phyloP scores from a whole-genome alignment of 2,329 filamentous ascomycete genomes.

The Sclerotinia minor region DNA sequence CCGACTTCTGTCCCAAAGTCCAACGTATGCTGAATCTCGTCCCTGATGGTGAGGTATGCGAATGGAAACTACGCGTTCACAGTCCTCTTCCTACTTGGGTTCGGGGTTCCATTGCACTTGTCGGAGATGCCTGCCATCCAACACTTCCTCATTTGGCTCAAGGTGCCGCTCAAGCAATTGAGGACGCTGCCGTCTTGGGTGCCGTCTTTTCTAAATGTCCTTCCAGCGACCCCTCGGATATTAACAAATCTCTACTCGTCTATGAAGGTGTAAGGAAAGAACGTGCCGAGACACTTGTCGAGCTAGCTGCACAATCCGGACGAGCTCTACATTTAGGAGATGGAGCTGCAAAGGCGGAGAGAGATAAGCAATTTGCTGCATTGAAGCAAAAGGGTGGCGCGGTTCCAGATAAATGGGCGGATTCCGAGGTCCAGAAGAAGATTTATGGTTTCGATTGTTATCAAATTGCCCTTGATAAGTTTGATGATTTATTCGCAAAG shows the following conservation, averaged over 20 bases:
- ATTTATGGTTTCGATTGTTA: constrained; percentile 49
- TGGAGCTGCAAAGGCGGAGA: constrained; percentile 58
- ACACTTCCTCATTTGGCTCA: constrained; percentile 68
- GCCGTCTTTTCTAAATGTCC: constrained; percentile 50
- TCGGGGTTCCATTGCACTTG: constrained; percentile 54
- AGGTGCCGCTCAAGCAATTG: constrained; percentile 67
- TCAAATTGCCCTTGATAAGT: constrained; percentile 23
- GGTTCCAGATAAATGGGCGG: constrained; percentile 69
- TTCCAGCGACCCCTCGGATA: constrained; percentile 42
- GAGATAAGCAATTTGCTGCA: constrained; percentile 56
- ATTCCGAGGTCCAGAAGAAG: constrained; percentile 66
- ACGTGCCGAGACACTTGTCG: constrained; percentile 53
- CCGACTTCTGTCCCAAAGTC: constrained; percentile 60
- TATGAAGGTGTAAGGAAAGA: constrained; percentile 59
- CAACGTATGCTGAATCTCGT: constrained; percentile 60
- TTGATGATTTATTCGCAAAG: constrained; percentile 25
- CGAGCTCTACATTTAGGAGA: constrained; percentile 59
- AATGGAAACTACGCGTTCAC: constrained; percentile 64
- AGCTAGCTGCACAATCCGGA: constrained; percentile 52
- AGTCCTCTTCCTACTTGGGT: constrained; percentile 58
- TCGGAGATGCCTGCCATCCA: constrained; percentile 67
- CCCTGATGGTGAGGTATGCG: constrained; percentile 61
- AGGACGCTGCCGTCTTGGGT: constrained; percentile 63
- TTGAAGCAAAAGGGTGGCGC: constrained; percentile 47
- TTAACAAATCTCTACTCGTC: constrained; percentile 52